Conservation (phyloP, 2,329 filamentous ascomycete species). For the Orbilia oligospora region DNA sequence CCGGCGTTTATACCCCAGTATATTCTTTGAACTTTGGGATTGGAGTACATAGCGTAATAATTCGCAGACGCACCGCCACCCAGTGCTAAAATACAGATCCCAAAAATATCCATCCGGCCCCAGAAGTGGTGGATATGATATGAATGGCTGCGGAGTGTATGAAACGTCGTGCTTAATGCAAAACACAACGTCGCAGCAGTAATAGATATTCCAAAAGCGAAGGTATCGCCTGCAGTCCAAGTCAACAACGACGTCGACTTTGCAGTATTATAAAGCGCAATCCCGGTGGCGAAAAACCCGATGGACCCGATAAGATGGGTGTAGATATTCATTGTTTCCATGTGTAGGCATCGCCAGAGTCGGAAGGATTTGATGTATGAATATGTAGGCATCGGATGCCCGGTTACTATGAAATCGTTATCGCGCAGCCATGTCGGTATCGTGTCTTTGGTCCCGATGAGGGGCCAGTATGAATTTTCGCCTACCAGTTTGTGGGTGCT, state of each 20-base stretch:
- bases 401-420: constrained; percentile 58
- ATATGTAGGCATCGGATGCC: constrained; percentile 64
- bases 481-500: constrained; percentile 11
- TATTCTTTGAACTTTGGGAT: constrained; percentile 50
- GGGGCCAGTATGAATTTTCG: constrained; percentile 61
- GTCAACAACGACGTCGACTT: neutral
- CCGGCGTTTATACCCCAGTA: constrained; percentile 63
- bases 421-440: constrained; percentile 64
- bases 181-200: constrained; percentile 35
- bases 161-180: constrained; percentile 64
- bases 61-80: constrained; percentile 53
- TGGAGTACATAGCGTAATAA: constrained; percentile 64
- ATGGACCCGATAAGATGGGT: constrained; percentile 33
- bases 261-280: constrained; percentile 14
- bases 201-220: constrained; percentile 37
- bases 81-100: constrained; percentile 62
- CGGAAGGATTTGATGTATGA: constrained; percentile 62
- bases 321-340: constrained; percentile 45
- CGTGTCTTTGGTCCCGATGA: constrained; percentile 62
- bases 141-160: constrained; percentile 65
- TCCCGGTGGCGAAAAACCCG: constrained; percentile 10
- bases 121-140: constrained; percentile 65
- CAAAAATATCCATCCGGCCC: constrained; percentile 65
- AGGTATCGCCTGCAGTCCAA: constrained; percentile 24
- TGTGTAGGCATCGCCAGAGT: constrained; percentile 31